These are phyloP conservation scores for Cryptococcus wingfieldii DNA, from an alignment of 1,284 basidiomycete species.

Conservation along the genomic window DNA sequence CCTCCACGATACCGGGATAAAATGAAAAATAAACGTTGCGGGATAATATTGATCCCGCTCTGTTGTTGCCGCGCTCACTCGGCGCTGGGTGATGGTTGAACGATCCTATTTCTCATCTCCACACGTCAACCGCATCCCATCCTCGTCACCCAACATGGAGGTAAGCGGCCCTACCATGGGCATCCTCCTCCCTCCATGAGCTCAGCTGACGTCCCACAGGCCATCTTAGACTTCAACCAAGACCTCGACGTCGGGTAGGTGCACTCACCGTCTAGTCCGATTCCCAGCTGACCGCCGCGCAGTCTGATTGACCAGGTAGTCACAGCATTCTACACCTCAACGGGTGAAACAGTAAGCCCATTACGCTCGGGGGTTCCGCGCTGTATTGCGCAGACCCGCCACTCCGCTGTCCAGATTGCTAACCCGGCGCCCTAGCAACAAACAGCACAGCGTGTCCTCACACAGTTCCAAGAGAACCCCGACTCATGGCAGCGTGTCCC, in stretches of 20 bases:
- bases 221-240: slow-evolving; percentile 77
- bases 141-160: neutral
- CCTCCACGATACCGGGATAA: no score
- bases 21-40: no score
- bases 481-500: slow-evolving; percentile 98
- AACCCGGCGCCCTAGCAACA: slow-evolving; percentile 62
- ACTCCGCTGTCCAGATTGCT: neutral
- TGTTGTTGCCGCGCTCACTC: no score
- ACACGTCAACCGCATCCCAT: no score
- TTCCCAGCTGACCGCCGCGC: neutral
- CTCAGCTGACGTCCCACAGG: slow-evolving; percentile 50
- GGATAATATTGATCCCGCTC: no score
- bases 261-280: neutral
- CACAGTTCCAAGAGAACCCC: slow-evolving; percentile 95
- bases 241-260: slow-evolving; percentile 68
- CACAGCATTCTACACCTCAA: slow-evolving; percentile 72
- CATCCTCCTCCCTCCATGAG: neutral
- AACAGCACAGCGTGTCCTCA: slow-evolving; percentile 81
- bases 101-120: no score
- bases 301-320: slow-evolving; percentile 78
- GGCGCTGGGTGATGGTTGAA: no score
- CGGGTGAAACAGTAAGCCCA: slow-evolving; percentile 66
- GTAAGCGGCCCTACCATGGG: neutral
- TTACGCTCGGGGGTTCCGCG: neutral
- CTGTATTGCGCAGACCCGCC: neutral